Base-by-base conservation (phyloP, 108 stramenopile species). In the Nitzschia sp. region DNA sequence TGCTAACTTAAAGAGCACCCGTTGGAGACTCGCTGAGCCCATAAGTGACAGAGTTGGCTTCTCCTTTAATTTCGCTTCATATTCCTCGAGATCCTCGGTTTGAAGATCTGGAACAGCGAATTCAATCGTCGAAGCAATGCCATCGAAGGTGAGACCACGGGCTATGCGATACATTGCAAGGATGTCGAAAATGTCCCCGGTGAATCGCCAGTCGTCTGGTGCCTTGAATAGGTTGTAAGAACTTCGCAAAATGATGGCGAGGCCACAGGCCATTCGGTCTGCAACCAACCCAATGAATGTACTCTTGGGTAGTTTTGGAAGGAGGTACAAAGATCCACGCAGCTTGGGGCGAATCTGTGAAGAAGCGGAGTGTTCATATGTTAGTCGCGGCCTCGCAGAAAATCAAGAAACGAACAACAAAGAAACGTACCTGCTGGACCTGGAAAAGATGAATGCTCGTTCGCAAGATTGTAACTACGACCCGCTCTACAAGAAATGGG, bases 401-500 rank as follows among this genome's bases (percentile, higher is more conserved):
- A n/a, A n/a, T n/a, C n/a, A n/a, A n/a, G n/a, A n/a, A n/a, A n/a
- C n/a, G n/a, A n/a, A n/a, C n/a, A n/a, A n/a, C n/a, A n/a, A n/a
- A n/a, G n/a, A 66, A 1, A 64, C 79, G 53, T 68, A 76, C 76
- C 45, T 76, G 74, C 35, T 67, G 69, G 36, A 87, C 68, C 25
- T 86, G 83, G 58, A 82, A 92, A 36, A 92, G 66, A 68, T 92
- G 88, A 68, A 92, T 89, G 71, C 80, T 77, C 4, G 86, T 77
- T 15, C 91, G 72, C 2, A 92, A 55, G 41, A 92, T 84, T 8
- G 91, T 87, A 5, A 89, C 85, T 38, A 87, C 79, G 17, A 88
- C 73, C 33, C 91, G 63, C 60, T 92, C 91, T 25, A 88, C 67
- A 29, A 92, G 45, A 60, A 89, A 92, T 46, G 91, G 91, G 22